These are phyloP conservation scores for Dactylellina haptotyla DNA, from an alignment of 2,329 filamentous ascomycete species.

Conservation along the genomic window DNA sequence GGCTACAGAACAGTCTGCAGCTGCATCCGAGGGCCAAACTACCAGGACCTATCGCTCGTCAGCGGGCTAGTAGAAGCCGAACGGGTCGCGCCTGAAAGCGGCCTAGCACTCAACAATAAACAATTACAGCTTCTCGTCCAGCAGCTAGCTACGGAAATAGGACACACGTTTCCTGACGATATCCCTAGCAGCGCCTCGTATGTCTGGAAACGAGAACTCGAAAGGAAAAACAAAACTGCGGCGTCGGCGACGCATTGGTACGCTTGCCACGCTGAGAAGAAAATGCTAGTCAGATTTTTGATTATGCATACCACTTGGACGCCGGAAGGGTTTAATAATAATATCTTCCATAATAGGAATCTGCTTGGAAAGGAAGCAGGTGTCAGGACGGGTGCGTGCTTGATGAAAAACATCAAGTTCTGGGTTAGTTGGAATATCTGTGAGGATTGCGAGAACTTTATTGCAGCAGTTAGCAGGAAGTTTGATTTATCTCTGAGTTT, in stretches of 20 bases:
- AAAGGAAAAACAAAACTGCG: slow-evolving; percentile 30
- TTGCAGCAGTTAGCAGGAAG: slow-evolving; percentile 29
- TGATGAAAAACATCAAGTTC: slow-evolving; percentile 31
- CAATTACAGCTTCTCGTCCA: slow-evolving; percentile 31
- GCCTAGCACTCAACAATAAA: slow-evolving; percentile 28
- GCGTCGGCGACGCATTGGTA: slow-evolving; percentile 28
- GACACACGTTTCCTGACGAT: slow-evolving; percentile 34
- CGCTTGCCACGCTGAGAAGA: slow-evolving; percentile 48
- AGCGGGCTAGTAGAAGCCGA: slow-evolving; percentile 40
- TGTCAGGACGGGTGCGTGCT: slow-evolving; percentile 2
- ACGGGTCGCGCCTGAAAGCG: slow-evolving; percentile 10
- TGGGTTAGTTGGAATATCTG: slow-evolving; percentile 48
- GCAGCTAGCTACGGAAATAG: slow-evolving; percentile 34
- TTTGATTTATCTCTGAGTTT: slow-evolving; percentile 35
- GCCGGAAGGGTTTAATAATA: slow-evolving; percentile 28
- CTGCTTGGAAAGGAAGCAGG: slow-evolving; percentile 36
- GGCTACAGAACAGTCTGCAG: slow-evolving; percentile 48
- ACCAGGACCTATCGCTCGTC: slow-evolving; percentile 34
- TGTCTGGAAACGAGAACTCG: slow-evolving; percentile 43
- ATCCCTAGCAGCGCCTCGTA: slow-evolving; percentile 28
- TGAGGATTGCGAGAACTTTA: slow-evolving; percentile 45
- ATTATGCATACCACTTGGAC: slow-evolving; percentile 40
- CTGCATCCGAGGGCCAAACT: slow-evolving; percentile 28
- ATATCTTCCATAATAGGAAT: slow-evolving; percentile 31
- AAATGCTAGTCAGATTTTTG: slow-evolving; percentile 40